phyloP scores from a whole-genome alignment of 2,329 filamentous ascomycete genomes.

The Talaromyces funiculosus region DNA sequence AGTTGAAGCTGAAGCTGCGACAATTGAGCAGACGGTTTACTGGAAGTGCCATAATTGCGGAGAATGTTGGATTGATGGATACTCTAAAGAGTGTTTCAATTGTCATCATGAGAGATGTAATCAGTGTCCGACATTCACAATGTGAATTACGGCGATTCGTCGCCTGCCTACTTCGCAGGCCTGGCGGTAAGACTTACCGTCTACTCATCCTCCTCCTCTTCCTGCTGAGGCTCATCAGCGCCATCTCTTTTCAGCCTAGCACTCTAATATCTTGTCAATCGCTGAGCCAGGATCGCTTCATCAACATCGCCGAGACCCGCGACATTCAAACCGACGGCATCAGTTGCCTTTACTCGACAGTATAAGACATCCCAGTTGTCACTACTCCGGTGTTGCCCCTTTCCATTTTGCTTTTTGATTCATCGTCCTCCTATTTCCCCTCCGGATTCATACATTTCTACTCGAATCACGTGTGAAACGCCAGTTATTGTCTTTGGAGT shows the following conservation, averaged over 20 bases:
- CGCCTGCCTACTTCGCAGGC: not conserved
- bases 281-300: not conserved
- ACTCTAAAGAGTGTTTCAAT: not conserved
- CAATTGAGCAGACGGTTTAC: not conserved
- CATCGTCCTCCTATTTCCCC: not conserved
- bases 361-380: constrained; percentile 3
- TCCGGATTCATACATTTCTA: not conserved
- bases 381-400: not conserved
- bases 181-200: not conserved
- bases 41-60: not conserved
- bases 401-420: not conserved
- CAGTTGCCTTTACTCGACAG: not conserved
- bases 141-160: not conserved
- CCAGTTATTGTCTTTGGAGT: not conserved
- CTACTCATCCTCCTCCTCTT: not conserved
- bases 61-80: not conserved
- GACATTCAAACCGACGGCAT: not conserved
- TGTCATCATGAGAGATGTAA: not conserved
- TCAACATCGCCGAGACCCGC: not conserved
- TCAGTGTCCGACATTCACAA: not conserved
- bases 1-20: not conserved
- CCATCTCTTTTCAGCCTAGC: not conserved
- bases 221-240: not conserved
- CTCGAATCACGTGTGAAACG: not conserved
- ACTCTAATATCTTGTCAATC: not conserved